Evolutionary conservation across 768 basidiomycete species (phyloP).

Genomic region (Epithele typhae): DNA sequence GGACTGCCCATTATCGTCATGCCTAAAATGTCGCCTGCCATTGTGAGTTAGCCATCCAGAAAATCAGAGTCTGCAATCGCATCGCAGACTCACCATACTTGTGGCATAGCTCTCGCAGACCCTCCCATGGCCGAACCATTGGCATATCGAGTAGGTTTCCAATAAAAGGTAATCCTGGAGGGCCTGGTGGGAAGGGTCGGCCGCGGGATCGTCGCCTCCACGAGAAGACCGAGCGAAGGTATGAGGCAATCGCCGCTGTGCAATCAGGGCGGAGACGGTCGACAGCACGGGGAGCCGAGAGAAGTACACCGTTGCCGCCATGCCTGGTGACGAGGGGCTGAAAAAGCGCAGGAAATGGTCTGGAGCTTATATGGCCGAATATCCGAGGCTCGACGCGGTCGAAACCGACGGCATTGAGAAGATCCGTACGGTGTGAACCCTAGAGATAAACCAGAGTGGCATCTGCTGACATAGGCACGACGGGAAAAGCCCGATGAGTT

Average conservation of each 20-base stretch:
- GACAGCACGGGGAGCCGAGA: neutral
- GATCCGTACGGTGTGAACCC: too few relatives aligned
- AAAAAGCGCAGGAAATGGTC: too few relatives aligned
- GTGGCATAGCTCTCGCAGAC: neutral
- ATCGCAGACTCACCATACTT: neutral
- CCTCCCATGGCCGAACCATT: neutral
- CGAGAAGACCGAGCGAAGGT: neutral
- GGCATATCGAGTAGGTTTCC: slow-evolving; percentile 4
- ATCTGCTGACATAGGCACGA: too few relatives aligned
- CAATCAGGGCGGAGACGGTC: neutral
- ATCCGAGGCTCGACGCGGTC: too few relatives aligned
- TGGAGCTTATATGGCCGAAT: too few relatives aligned
- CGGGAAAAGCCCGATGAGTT: too few relatives aligned
- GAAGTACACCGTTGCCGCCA: too few relatives aligned
- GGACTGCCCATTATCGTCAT: too few relatives aligned
- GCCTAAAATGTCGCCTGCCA: slow-evolving; percentile 23
- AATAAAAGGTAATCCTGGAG: neutral
- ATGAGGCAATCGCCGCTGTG: neutral
- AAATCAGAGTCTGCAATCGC: slow-evolving; percentile 1
- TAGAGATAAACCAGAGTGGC: too few relatives aligned
- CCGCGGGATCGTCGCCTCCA: neutral
- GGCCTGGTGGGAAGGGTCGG: slow-evolving; percentile 1
- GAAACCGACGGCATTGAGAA: too few relatives aligned
- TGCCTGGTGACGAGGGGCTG: too few relatives aligned
- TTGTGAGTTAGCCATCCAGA: slow-evolving; percentile 4